A percentile compares a stretch with the other conserved stretches of the same genome.
These are phyloP conservation scores for Malus hybrid DNA, from an alignment of 331 rosid genomes.

Conservation along the genomic window DNA sequence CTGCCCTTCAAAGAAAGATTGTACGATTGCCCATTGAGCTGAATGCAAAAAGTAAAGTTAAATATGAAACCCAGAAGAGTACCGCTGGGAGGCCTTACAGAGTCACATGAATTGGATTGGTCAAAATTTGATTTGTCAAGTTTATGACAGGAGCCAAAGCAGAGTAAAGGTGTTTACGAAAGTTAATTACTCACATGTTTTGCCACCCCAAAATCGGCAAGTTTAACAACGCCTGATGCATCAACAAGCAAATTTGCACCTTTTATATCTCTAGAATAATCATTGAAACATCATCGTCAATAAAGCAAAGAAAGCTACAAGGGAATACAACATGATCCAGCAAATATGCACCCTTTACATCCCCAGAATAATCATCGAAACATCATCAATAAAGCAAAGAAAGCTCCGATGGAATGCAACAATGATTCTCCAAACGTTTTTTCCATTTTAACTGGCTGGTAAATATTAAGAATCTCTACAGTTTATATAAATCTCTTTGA, in stretches of 20 bases:
- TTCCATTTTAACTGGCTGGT: neutral
- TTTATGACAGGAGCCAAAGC: neutral
- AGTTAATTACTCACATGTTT: conserved; percentile 62
- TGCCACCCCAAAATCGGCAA: conserved; percentile 97
- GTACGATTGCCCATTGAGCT: conserved; percentile 68
- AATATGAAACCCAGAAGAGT: conserved; percentile 13
- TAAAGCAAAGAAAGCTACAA: neutral
- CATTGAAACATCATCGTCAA: neutral
- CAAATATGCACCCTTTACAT: conserved; percentile 95
- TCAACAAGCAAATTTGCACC: conserved; percentile 96
- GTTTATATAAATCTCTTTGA: neutral
- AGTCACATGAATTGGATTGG: neutral
- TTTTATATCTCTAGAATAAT: conserved; percentile 70
- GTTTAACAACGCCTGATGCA: conserved; percentile 77
- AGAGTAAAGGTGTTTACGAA: neutral
- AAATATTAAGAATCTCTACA: neutral
- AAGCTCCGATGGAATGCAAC: neutral
- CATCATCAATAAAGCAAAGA: neutral
- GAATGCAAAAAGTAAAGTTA: conserved; percentile 23
- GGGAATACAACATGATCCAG: conserved; percentile 7
- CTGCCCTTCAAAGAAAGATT: conserved; percentile 90
- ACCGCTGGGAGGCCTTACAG: neutral
- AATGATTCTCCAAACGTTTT: neutral
- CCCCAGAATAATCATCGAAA: conserved; percentile 42
- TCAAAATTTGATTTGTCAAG: neutral